These are phyloP conservation scores for Globisporangium abappressorium DNA, from an alignment of 352 stramenopile species.

Conservation along the genomic window DNA sequence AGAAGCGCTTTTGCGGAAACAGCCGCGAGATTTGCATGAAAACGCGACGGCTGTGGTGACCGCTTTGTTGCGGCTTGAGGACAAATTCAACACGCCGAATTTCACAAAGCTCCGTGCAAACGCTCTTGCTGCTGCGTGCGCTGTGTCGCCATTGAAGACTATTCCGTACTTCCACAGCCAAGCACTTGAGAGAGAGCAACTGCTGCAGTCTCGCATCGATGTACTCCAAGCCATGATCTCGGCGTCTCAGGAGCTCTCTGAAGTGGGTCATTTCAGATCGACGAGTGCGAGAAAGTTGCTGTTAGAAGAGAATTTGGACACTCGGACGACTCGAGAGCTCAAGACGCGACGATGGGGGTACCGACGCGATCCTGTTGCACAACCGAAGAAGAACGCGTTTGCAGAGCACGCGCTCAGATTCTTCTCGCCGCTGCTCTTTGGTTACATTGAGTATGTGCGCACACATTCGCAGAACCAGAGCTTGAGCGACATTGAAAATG, in stretches of 20 bases:
- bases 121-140: constrained; percentile 47
- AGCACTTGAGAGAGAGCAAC: constrained; percentile 67
- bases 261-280: constrained; percentile 36
- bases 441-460: constrained; percentile 59
- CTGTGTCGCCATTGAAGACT: constrained; percentile 37
- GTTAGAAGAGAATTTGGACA: constrained; percentile 42
- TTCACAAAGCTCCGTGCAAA: constrained; percentile 45
- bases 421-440: constrained; percentile 75
- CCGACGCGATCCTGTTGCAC: constrained; percentile 42
- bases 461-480: constrained; percentile 21
- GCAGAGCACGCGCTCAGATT: constrained; percentile 55
- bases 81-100: constrained; percentile 67
- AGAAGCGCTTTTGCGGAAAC: constrained; percentile 48
- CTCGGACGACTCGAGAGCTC: constrained; percentile 43
- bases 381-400: constrained; percentile 63
- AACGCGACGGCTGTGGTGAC: constrained; percentile 50
- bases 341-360: constrained; percentile 75
- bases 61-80: constrained; percentile 61
- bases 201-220: constrained; percentile 71
- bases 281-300: constrained; percentile 31
- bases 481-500: constrained; percentile 55
- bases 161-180: constrained; percentile 60
- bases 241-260: constrained; percentile 63
- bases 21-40: constrained; percentile 60
- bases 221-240: constrained; percentile 52